Evolutionary conservation across 208 protist genomes (phyloP).

Genomic region (Crithidia mellificae): DNA sequence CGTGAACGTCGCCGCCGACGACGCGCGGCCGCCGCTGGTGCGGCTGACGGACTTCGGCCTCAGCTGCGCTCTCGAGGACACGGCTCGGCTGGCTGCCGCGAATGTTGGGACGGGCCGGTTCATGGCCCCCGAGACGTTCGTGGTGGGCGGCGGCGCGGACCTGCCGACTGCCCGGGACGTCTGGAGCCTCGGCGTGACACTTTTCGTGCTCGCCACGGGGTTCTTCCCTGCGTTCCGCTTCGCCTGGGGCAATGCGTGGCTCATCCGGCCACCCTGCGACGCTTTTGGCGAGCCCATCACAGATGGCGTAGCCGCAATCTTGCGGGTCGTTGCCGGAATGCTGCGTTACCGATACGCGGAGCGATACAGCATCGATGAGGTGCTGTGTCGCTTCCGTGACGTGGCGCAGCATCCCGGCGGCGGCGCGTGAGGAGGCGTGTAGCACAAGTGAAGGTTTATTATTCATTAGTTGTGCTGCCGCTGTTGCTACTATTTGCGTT

Average conservation of each 20-base stretch:
- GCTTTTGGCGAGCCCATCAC: background rate
- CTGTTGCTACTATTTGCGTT: no score
- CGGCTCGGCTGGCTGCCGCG: background rate
- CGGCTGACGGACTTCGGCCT: constrained; percentile 26
- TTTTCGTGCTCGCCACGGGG: constrained; percentile 13
- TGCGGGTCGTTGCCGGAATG: background rate
- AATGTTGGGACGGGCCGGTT: constrained; percentile 17
- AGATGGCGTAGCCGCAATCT: background rate
- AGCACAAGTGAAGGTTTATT: no score
- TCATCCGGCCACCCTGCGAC: background rate
- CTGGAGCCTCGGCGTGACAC: constrained; percentile 25
- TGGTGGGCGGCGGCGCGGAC: background rate
- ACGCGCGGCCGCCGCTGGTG: constrained; percentile 9
- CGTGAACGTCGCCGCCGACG: constrained; percentile 85
- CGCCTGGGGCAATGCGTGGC: background rate
- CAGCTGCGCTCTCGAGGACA: constrained; percentile 10
- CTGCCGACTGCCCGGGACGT: constrained; percentile 18
- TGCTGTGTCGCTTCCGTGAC: background rate
- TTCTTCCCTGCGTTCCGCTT: background rate
- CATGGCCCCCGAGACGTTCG: constrained; percentile 14
- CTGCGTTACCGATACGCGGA: background rate
- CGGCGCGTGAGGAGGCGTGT: background rate
- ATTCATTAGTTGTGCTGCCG: no score
- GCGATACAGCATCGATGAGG: background rate
- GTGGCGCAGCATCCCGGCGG: background rate